phyloP scores from a whole-genome alignment of 2,329 filamentous ascomycete genomes.

The Cryphonectria radicalis region DNA sequence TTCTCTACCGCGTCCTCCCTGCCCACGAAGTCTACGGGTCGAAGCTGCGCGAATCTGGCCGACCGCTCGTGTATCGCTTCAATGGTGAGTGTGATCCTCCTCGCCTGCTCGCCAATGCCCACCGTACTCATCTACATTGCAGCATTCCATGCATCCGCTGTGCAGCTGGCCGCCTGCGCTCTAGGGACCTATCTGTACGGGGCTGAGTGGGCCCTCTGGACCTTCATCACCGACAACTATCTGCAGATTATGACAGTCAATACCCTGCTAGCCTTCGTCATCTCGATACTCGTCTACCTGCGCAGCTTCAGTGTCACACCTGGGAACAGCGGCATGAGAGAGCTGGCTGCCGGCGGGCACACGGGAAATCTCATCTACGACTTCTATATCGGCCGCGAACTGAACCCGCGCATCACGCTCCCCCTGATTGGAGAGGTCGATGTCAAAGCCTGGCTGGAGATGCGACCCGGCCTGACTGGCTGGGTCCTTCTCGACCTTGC shows the following conservation, averaged over 20 bases:
- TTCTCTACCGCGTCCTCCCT: slow-evolving; percentile 76
- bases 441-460: slow-evolving; percentile 82
- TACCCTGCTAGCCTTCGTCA: slow-evolving; percentile 69
- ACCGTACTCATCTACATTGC: slow-evolving; percentile 6
- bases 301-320: slow-evolving; percentile 77
- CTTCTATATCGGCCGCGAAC: slow-evolving; percentile 89
- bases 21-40: slow-evolving; percentile 71
- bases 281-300: slow-evolving; percentile 77
- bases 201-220: slow-evolving; percentile 81
- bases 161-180: slow-evolving; percentile 68
- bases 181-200: slow-evolving; percentile 75
- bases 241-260: slow-evolving; percentile 80
- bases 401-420: slow-evolving; percentile 79
- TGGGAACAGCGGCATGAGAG: slow-evolving; percentile 69
- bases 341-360: slow-evolving; percentile 77
- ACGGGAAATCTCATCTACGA: slow-evolving; percentile 85
- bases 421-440: slow-evolving; percentile 81
- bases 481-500: slow-evolving; percentile 83
- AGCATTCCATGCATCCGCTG: slow-evolving; percentile 74
- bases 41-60: slow-evolving; percentile 64
- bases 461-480: slow-evolving; percentile 82
- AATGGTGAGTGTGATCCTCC: slow-evolving; percentile 54
- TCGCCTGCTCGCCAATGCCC: not conserved
- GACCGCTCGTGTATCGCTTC: slow-evolving; percentile 76
- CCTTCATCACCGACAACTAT: slow-evolving; percentile 86